Percentiles rank a stretch among this genome's conserved stretches.
Conservation (phyloP, 1,139 yeast genomes). For the Kurtzmaniella natalensis region DNA sequence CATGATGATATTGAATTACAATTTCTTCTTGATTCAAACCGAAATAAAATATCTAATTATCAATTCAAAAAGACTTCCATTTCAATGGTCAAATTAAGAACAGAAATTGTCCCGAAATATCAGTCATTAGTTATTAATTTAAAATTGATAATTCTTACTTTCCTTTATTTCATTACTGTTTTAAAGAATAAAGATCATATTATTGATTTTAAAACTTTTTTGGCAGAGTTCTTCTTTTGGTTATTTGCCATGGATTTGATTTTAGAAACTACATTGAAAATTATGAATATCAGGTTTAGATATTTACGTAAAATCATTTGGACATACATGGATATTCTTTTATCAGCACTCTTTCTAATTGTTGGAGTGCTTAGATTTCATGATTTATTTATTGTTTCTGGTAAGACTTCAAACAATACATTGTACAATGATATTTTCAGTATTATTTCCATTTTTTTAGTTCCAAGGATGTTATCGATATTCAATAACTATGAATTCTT, state of each 20-base stretch:
- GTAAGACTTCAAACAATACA: conserved; percentile 10
- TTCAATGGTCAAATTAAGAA: conserved; percentile 24
- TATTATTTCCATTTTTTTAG: conserved; percentile 47
- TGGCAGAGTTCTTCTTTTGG: conserved; percentile 29
- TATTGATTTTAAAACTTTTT: background rate
- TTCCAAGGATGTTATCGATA: conserved; percentile 52
- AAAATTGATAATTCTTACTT: conserved; percentile 29
- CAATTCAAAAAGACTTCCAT: conserved; percentile 28
- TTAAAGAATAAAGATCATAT: conserved; percentile 19
- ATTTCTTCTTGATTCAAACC: conserved; percentile 14
- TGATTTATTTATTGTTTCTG: conserved; percentile 8
- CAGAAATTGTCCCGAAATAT: conserved; percentile 39
- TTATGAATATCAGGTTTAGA: conserved; percentile 38
- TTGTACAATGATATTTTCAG: conserved; percentile 34
- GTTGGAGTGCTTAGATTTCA: conserved; percentile 23
- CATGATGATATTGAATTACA: conserved; percentile 7
- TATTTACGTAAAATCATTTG: conserved; percentile 37
- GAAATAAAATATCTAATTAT: conserved; percentile 28
- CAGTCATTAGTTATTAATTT: conserved; percentile 40
- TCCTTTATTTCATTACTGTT: conserved; percentile 30
- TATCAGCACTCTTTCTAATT: conserved; percentile 27
- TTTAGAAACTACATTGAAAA: conserved; percentile 35
- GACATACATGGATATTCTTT: conserved; percentile 37
- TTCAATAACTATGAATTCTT: conserved; percentile 54
- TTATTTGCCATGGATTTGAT: conserved; percentile 32